Evolutionary conservation across 148 eudicot genomes (phyloP).

Genomic region (Vaccinium corymbosum): DNA sequence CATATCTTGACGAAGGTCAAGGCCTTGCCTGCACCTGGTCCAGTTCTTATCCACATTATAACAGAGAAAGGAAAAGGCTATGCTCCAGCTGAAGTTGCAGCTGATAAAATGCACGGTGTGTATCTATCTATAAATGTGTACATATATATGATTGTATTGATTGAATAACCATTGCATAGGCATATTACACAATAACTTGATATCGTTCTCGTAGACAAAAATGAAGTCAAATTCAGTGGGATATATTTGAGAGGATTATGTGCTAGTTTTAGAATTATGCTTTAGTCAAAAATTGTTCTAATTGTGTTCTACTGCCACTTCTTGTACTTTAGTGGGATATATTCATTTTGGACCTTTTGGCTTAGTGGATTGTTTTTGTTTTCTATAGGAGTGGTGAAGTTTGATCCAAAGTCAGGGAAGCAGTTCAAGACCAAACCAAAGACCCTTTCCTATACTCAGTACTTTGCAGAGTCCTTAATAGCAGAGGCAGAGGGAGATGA

Average conservation of each 20-base stretch:
- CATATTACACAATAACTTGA: neutral
- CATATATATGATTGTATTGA: neutral
- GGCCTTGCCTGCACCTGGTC: constrained; percentile 35
- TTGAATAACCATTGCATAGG: neutral
- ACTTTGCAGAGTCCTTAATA: constrained; percentile 38
- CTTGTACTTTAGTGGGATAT: neutral
- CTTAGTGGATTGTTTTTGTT: neutral
- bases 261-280: neutral
- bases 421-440: constrained; percentile 23
- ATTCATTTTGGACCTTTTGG: neutral
- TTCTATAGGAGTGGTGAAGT: constrained; percentile 30
- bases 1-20: constrained; percentile 28
- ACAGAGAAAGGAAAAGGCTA: constrained; percentile 50
- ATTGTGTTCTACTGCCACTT: neutral
- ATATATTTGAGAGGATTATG: neutral
- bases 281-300: neutral
- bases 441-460: constrained; percentile 35
- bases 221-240: neutral
- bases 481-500: constrained; percentile 44
- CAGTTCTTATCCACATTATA: constrained; percentile 36
- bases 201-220: neutral
- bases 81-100: constrained; percentile 37
- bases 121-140: neutral
- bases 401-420: constrained; percentile 29
- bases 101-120: constrained; percentile 43